Percentiles rank a stretch among this genome's conserved stretches.
Conservation (phyloP, 257 asterid genomes). For the Capsicum chinense region DNA sequence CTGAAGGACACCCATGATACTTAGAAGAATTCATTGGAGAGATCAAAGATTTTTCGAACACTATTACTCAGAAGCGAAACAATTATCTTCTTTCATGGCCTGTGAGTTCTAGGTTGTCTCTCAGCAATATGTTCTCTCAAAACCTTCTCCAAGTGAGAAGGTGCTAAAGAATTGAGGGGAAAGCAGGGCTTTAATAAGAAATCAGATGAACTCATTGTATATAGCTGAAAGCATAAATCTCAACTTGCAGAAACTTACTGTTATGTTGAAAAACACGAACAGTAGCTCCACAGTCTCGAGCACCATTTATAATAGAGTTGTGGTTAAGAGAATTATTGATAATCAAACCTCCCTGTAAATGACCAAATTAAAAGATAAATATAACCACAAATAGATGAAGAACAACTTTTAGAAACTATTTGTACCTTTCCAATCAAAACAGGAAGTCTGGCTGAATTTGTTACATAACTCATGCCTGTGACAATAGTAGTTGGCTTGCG, state of each 20-base stretch:
- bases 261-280: slow-evolving; percentile 95
- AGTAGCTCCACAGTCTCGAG: slow-evolving; percentile 98
- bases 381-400: too few relatives aligned
- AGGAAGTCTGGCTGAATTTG: slow-evolving; percentile 96
- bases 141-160: too few relatives aligned
- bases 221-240: slow-evolving; percentile 21
- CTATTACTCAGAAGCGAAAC: too few relatives aligned
- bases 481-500: slow-evolving; percentile 94
- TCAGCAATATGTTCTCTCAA: too few relatives aligned
- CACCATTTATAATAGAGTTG: slow-evolving; percentile 96
- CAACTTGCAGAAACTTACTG: slow-evolving; percentile 53
- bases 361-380: neutral
- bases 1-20: too few relatives aligned
- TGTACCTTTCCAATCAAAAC: slow-evolving; percentile 46
- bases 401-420: too few relatives aligned
- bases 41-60: too few relatives aligned
- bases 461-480: slow-evolving; percentile 96
- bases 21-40: too few relatives aligned
- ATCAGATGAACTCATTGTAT: neutral
- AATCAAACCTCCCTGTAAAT: slow-evolving; percentile 81
- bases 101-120: too few relatives aligned
- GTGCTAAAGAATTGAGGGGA: too few relatives aligned
- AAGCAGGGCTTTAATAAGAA: too few relatives aligned
- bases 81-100: too few relatives aligned
- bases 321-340: slow-evolving; percentile 96